These are phyloP conservation scores for Tetrahymena thermophila DNA, from an alignment of 73 alveolate species.

Conservation along the genomic window DNA sequence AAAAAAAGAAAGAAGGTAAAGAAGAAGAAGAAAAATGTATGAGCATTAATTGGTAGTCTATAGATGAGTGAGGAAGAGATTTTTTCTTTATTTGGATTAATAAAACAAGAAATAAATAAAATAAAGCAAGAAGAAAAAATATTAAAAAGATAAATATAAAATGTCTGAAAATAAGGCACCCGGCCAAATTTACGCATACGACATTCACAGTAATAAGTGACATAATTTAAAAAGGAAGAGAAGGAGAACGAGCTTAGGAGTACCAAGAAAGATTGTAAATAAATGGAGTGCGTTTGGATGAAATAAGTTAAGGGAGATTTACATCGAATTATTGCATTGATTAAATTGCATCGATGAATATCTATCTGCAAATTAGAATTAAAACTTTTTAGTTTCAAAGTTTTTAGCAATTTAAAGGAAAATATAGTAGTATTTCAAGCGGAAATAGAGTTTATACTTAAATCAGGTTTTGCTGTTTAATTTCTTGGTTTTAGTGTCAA, in stretches of 20 bases:
- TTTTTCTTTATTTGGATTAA: background rate
- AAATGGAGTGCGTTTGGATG: background rate
- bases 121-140: background rate
- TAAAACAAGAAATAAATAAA: background rate
- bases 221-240: background rate
- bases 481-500: background rate
- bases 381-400: background rate
- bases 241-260: background rate
- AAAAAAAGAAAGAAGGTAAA: background rate
- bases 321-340: background rate
- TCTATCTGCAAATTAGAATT: background rate
- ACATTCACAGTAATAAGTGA: background rate
- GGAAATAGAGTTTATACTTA: no score
- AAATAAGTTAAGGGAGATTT: background rate
- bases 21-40: background rate
- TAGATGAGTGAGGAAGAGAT: background rate
- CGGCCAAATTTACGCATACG: constrained; percentile 1
- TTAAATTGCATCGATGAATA: background rate
- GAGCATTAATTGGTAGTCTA: background rate
- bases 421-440: background rate
- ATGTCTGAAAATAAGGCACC: background rate
- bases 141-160: background rate
- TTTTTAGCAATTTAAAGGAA: background rate
- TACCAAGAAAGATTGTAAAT: background rate
- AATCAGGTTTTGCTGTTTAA: background rate